phyloP scores from a whole-genome alignment of 2,329 filamentous ascomycete species.

The Lomentospora prolificans region DNA sequence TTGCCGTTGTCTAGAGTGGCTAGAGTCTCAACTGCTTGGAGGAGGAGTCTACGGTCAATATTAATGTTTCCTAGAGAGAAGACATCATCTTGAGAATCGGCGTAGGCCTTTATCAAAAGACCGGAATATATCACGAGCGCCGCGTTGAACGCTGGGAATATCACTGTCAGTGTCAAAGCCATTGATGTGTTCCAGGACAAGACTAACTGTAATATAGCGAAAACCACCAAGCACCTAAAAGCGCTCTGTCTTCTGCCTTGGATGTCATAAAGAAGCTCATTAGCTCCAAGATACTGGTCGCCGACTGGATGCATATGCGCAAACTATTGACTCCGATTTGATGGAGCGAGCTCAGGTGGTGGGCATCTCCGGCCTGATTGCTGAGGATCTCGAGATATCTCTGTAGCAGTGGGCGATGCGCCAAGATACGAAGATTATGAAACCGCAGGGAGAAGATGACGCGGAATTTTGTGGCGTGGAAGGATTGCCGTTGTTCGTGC shows the following conservation, averaged over 20 bases:
- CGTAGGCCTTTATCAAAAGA: neutral
- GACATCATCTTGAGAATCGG: neutral
- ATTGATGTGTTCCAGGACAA: neutral
- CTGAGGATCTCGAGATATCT: constrained; percentile 8
- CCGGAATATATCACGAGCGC: neutral
- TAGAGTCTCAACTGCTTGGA: constrained; percentile 4
- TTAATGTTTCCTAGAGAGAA: constrained; percentile 3
- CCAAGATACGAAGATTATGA: constrained; percentile 9
- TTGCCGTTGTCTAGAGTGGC: neutral
- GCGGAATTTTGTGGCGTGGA: neutral
- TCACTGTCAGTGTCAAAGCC: no score
- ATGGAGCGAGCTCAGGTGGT: neutral
- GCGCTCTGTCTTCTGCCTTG: neutral
- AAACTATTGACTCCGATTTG: neutral
- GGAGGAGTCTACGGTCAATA: neutral
- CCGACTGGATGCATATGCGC: constrained; percentile 5
- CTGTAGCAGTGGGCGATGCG: constrained; percentile 8
- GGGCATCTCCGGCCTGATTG: neutral
- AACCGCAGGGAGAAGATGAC: constrained; percentile 8
- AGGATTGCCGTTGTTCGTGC: neutral
- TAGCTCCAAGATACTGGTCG: neutral
- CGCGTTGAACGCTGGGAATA: constrained; percentile 1
- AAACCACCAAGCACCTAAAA: constrained; percentile 5
- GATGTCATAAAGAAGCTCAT: neutral
- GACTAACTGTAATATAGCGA: constrained; percentile 5